phyloP scores from a whole-genome alignment of 106 monocot species.

The Dactylorhiza incarnata region DNA sequence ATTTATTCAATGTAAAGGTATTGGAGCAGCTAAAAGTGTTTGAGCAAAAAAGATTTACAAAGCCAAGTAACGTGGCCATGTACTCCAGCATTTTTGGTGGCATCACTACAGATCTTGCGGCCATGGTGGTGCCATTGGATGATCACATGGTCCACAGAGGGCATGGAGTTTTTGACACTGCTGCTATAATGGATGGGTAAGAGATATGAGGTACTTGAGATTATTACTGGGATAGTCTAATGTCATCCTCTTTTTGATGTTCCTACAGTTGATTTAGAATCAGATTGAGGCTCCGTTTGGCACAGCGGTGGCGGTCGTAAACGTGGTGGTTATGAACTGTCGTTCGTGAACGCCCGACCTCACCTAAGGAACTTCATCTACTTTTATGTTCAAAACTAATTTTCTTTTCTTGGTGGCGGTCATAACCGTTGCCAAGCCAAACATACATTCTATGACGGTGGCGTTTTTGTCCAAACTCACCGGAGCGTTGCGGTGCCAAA shows the following conservation, averaged over 20 bases:
- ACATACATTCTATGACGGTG: too few relatives aligned
- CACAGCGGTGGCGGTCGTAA: too few relatives aligned
- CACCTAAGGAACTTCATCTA: too few relatives aligned
- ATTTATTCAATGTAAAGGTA: conserved; percentile 33
- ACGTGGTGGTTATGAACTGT: too few relatives aligned
- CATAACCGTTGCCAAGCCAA: too few relatives aligned
- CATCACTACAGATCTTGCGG: conserved; percentile 70
- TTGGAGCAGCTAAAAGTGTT: conserved; percentile 39
- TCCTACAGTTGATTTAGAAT: too few relatives aligned
- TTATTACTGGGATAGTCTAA: not conserved
- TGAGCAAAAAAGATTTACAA: conserved; percentile 25
- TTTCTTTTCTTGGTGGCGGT: too few relatives aligned
- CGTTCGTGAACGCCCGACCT: too few relatives aligned
- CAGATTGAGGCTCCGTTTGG: too few relatives aligned
- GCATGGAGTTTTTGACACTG: conserved; percentile 94
- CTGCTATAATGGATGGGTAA: conserved; percentile 85
- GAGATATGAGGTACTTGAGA: not conserved
- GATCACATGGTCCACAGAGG: conserved; percentile 99
- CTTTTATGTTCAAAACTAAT: too few relatives aligned
- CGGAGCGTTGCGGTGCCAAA: too few relatives aligned
- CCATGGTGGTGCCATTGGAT: conserved; percentile 85
- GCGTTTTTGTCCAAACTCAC: too few relatives aligned
- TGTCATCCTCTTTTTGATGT: not conserved
- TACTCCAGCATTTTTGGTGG: conserved; percentile 85
- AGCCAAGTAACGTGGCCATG: conserved; percentile 69